Conservation (phyloP, 257 asterid genomes). For the Euphrasia confusa region DNA sequence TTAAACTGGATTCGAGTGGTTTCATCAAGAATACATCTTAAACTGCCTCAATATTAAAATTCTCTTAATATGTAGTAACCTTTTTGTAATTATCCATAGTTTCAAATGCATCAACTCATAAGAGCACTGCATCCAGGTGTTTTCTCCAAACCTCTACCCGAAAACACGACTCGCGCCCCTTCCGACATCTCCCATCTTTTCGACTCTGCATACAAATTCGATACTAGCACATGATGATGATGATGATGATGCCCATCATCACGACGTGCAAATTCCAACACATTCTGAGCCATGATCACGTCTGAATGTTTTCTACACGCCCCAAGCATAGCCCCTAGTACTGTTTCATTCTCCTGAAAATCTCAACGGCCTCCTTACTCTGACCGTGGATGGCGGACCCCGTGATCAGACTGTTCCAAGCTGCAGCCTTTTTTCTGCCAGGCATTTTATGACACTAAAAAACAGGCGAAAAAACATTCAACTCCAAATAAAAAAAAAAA, state of each 20-base stretch:
- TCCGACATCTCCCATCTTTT: conserved; percentile 81
- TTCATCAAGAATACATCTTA: no score
- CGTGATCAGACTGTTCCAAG: conserved; percentile 68
- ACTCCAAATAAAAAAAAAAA: no score
- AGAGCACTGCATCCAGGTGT: conserved; percentile 53
- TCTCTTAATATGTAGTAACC: no score
- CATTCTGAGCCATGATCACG: conserved; percentile 35
- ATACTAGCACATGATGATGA: conserved; percentile 39
- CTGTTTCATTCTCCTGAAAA: conserved; percentile 41
- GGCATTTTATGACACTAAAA: no score
- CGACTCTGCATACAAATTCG: conserved; percentile 64
- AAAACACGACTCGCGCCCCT: conserved; percentile 40
- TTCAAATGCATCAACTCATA: no score
- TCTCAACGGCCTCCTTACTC: conserved; percentile 47
- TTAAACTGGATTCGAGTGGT: no score
- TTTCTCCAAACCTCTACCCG: conserved; percentile 44
- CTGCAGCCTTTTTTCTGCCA: conserved; percentile 25
- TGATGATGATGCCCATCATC: conserved; percentile 13
- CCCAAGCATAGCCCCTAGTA: conserved; percentile 70
- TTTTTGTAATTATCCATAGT: no score
- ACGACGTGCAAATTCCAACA: conserved; percentile 33
- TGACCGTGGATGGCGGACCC: conserved; percentile 65
- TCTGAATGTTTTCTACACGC: conserved; percentile 59
- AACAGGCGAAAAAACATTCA: no score
- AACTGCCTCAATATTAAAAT: no score